A percentile compares a stretch with the other conserved stretches of the same genome.
These are phyloP conservation scores for Euphorbia lathyris DNA, from an alignment of 345 rosid genomes.

Conservation along the genomic window DNA sequence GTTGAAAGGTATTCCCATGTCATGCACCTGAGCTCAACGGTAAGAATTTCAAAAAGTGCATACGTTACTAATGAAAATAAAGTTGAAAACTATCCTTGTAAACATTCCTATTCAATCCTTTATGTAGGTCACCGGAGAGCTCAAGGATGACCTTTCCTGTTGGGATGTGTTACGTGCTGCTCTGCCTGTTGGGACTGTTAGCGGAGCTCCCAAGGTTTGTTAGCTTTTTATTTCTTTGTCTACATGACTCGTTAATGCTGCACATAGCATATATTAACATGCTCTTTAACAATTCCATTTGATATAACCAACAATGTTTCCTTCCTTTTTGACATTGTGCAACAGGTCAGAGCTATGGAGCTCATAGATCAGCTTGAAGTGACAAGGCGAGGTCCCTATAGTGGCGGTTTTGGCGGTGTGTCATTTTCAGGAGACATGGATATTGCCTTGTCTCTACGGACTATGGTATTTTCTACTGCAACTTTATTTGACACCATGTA, in stretches of 20 bases:
- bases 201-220: conserved; percentile 86
- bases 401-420: conserved; percentile 82
- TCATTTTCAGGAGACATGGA: conserved; percentile 87
- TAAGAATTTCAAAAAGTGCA: conserved; percentile 23
- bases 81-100: background rate
- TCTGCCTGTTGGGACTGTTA: conserved; percentile 86
- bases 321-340: conserved; percentile 9
- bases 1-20: conserved; percentile 87
- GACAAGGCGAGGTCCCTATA: conserved; percentile 81
- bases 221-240: no score
- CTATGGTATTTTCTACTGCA: conserved; percentile 75
- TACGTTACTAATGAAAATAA: background rate
- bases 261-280: no score
- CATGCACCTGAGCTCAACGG: conserved; percentile 97
- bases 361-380: conserved; percentile 68
- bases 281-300: no score
- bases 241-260: background rate
- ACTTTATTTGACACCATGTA: conserved; percentile 63
- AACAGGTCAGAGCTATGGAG: conserved; percentile 81
- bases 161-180: conserved; percentile 87
- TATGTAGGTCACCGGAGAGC: conserved; percentile 80
- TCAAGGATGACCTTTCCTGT: conserved; percentile 58
- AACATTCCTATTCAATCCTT: background rate
- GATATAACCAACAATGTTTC: no score
- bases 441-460: conserved; percentile 74